Percentiles rank a stretch among this genome's conserved stretches.
These are phyloP conservation scores for Hordeum vulgare DNA, from an alignment of 176 grass and related monocot species.

Conservation along the genomic window DNA sequence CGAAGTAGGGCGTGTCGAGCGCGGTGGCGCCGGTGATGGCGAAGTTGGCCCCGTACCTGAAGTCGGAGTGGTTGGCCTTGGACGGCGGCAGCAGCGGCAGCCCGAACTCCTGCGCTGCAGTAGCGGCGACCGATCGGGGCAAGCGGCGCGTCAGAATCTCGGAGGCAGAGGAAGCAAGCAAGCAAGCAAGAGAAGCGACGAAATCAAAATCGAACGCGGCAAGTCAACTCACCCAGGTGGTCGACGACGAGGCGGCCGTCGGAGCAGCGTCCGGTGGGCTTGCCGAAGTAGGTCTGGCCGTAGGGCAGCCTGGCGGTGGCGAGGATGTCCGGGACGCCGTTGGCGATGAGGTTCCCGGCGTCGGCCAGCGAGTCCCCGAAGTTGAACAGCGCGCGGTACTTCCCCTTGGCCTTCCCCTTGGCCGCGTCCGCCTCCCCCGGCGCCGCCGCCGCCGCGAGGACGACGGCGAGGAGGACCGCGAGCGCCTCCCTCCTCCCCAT, in stretches of 20 bases:
- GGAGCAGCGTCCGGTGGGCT: conserved; percentile 72
- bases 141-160: neutral
- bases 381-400: conserved; percentile 73
- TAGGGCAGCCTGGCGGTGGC: conserved; percentile 63
- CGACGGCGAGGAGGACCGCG: neutral
- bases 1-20: conserved; percentile 72
- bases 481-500: neutral
- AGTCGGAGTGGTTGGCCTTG: conserved; percentile 24
- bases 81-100: conserved; percentile 48
- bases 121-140: neutral
- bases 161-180: neutral
- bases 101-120: conserved; percentile 50
- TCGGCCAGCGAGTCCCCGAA: conserved; percentile 88
- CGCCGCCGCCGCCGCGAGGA: neutral
- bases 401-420: conserved; percentile 19
- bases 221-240: conserved; percentile 49
- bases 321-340: conserved; percentile 41
- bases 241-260: conserved; percentile 85
- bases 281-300: conserved; percentile 72
- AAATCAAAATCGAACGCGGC: neutral
- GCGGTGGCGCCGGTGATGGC: conserved; percentile 87
- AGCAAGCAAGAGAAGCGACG: neutral
- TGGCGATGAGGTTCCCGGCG: conserved; percentile 63
- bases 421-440: neutral
- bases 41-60: conserved; percentile 67